phyloP scores from a whole-genome alignment of 768 basidiomycete species.

The Lactarius deliciosus region DNA sequence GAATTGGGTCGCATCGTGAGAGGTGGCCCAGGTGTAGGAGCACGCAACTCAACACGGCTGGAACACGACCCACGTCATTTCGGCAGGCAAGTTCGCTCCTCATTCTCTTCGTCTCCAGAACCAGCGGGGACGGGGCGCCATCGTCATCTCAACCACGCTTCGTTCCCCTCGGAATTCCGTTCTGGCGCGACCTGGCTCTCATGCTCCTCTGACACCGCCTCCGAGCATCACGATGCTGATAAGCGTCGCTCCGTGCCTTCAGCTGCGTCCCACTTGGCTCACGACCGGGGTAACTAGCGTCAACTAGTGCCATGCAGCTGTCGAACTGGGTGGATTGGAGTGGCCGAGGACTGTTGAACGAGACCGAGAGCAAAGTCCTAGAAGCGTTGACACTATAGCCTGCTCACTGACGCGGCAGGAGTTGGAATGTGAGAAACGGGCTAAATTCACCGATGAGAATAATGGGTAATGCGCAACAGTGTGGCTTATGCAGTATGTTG shows the following conservation, averaged over 20 bases:
- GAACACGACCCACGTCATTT: conserved; percentile 1
- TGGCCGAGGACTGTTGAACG: neutral
- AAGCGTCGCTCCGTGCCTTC: conserved; percentile 2
- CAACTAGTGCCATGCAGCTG: conserved; percentile 26
- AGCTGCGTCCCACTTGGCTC: conserved; percentile 5
- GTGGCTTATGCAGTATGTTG: too few relatives aligned
- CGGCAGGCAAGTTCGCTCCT: neutral
- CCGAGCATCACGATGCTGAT: neutral
- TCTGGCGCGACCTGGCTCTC: conserved; percentile 3
- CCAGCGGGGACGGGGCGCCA: too few relatives aligned
- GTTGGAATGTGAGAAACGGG: too few relatives aligned
- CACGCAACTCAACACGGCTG: neutral
- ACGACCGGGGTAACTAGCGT: conserved; percentile 24
- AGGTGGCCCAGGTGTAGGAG: neutral
- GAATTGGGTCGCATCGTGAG: neutral
- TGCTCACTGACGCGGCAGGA: too few relatives aligned
- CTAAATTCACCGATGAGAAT: too few relatives aligned
- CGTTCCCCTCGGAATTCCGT: neutral
- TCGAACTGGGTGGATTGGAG: conserved; percentile 14
- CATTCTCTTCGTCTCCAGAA: neutral
- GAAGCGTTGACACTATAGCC: neutral
- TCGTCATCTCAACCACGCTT: conserved; percentile 8
- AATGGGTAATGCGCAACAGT: too few relatives aligned
- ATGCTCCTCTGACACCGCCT: conserved; percentile 6
- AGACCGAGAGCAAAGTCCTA: neutral